Evolutionary conservation across 805 yeast genomes (phyloP).

Genomic region (Wickerhamomyces hampshirensis): DNA sequence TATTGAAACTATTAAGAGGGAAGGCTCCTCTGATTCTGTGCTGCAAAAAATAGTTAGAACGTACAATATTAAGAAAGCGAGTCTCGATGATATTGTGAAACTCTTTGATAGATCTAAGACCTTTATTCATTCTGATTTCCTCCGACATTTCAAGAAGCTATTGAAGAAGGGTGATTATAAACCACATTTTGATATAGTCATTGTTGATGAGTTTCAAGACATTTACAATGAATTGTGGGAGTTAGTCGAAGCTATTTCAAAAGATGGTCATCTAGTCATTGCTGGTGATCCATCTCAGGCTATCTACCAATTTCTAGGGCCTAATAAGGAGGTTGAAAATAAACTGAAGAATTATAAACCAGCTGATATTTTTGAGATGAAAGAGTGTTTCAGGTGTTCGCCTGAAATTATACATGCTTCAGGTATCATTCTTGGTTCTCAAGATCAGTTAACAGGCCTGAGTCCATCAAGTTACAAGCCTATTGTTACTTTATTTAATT

Average conservation of each 20-base stretch:
- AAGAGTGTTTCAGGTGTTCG: constrained; percentile 56
- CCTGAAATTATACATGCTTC: constrained; percentile 51
- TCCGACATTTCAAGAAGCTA: constrained; percentile 29
- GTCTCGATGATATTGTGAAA: constrained; percentile 3
- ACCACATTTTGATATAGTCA: constrained; percentile 32
- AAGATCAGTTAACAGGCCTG: constrained; percentile 1
- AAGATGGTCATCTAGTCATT: constrained; percentile 48
- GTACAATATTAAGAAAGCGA: not conserved
- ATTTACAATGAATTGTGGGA: constrained; percentile 47
- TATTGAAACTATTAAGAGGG: constrained; percentile 1
- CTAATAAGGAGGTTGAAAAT: constrained; percentile 33
- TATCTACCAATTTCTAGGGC: constrained; percentile 63
- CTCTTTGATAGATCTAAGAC: constrained; percentile 13
- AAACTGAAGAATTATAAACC: constrained; percentile 17
- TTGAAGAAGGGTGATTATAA: constrained; percentile 21
- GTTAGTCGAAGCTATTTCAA: constrained; percentile 36
- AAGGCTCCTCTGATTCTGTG: not conserved
- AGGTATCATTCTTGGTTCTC: constrained; percentile 15
- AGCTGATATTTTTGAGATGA: constrained; percentile 28
- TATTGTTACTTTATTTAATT: constrained; percentile 20
- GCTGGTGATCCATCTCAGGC: constrained; percentile 74
- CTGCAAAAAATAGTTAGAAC: not conserved
- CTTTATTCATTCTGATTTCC: constrained; percentile 20
- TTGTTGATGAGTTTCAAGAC: constrained; percentile 77
- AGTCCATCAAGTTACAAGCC: constrained; percentile 13